These are phyloP conservation scores for Calonectria hongkongensis DNA, from an alignment of 2,329 filamentous ascomycete genomes.

Conservation along the genomic window DNA sequence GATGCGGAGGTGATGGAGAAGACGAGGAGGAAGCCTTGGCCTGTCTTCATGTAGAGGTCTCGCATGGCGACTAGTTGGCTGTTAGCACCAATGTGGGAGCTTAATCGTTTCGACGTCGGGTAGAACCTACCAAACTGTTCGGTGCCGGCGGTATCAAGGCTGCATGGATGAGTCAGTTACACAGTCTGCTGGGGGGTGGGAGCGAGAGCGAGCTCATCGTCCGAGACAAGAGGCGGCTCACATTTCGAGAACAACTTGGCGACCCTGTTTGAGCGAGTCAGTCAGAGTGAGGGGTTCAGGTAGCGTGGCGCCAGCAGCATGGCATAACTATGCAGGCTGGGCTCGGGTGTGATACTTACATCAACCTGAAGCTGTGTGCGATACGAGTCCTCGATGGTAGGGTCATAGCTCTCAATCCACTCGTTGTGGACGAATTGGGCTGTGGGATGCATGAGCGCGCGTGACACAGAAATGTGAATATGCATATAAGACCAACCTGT, in stretches of 20 bases:
- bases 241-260: conserved; percentile 94
- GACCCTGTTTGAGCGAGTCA: conserved; percentile 75
- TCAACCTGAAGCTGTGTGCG: conserved; percentile 87
- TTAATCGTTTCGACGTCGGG: conserved; percentile 42
- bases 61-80: conserved; percentile 75
- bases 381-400: conserved; percentile 87
- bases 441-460: conserved; percentile 60
- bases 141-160: conserved; percentile 91
- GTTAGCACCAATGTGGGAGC: conserved; percentile 49
- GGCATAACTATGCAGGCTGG: conserved; percentile 25
- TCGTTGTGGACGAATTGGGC: conserved; percentile 96
- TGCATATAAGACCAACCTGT: conserved; percentile 77
- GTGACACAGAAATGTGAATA: conserved; percentile 3
- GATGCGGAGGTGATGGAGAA: conserved; percentile 92
- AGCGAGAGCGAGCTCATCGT: conserved; percentile 44
- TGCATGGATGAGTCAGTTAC: conserved; percentile 60
- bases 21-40: conserved; percentile 92
- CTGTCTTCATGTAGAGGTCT: conserved; percentile 94
- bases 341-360: conserved; percentile 72
- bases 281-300: conserved; percentile 47
- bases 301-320: conserved; percentile 27
- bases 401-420: conserved; percentile 92
- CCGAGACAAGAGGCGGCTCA: conserved; percentile 64
- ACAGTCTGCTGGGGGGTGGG: neutral
- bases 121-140: conserved; percentile 88